Conservation (phyloP, 2,329 filamentous ascomycete species). For the Cordyceps militaris region DNA sequence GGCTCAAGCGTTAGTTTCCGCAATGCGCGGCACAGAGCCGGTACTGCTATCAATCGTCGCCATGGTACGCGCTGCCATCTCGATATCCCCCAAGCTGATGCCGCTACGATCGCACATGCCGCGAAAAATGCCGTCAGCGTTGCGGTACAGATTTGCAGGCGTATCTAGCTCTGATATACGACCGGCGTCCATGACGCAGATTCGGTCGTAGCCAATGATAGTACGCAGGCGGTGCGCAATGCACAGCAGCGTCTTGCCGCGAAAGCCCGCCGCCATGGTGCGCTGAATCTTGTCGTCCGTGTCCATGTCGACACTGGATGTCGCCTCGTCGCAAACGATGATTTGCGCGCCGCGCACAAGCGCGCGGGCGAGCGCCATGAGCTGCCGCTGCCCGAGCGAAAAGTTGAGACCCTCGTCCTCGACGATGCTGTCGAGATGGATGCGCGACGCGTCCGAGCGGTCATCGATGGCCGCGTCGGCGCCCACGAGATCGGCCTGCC, state of each 20-base stretch:
- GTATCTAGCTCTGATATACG: constrained; percentile 79
- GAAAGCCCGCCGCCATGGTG: constrained; percentile 79
- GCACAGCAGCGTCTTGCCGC: constrained; percentile 79
- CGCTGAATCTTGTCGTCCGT: constrained; percentile 92
- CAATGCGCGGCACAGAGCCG: not conserved
- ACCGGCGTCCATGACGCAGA: constrained; percentile 93
- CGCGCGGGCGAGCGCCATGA: constrained; percentile 89
- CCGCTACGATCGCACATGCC: constrained; percentile 86
- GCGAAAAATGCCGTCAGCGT: constrained; percentile 68
- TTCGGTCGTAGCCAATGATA: constrained; percentile 89
- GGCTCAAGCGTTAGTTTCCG: not conserved
- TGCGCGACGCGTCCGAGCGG: constrained; percentile 58
- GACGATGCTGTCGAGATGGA: constrained; percentile 76
- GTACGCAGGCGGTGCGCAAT: constrained; percentile 90
- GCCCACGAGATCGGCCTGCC: constrained; percentile 66
- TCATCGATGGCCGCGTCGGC: constrained; percentile 61
- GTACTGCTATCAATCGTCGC: constrained; percentile 7
- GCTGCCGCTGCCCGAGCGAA: constrained; percentile 86
- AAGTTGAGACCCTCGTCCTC: constrained; percentile 96
- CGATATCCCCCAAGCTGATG: constrained; percentile 55
- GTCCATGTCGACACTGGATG: constrained; percentile 87
- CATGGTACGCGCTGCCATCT: constrained; percentile 29
- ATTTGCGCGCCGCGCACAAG: constrained; percentile 83
- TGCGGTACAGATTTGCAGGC: constrained; percentile 65
- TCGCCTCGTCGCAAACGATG: constrained; percentile 96